Evolutionary conservation across 1,284 basidiomycete species (phyloP).

Genomic region (Irpex sp.): DNA sequence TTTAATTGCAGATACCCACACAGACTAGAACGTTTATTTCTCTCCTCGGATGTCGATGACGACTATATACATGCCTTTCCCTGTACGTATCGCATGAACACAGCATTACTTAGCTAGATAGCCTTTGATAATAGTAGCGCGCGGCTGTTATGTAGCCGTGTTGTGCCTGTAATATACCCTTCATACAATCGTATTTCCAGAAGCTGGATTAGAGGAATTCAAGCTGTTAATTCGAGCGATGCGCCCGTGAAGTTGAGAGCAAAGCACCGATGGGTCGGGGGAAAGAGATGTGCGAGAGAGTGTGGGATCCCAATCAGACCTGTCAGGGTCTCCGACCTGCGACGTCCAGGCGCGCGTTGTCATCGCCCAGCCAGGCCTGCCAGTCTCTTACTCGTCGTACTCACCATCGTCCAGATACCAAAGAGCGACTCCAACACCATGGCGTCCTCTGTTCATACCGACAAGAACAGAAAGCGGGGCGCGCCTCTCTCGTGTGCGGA

Average conservation of each 20-base stretch:
- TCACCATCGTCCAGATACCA: not conserved
- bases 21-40: not conserved
- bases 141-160: not conserved
- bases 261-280: not conserved
- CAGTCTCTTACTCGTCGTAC: not conserved
- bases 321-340: not conserved
- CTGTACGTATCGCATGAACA: not conserved
- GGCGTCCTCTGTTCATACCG: constrained; percentile 12
- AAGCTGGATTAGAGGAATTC: too few species aligned
- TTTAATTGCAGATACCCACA: not conserved
- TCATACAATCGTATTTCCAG: too few species aligned
- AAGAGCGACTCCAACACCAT: not conserved
- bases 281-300: not conserved
- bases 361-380: not conserved
- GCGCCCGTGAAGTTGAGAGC: not conserved
- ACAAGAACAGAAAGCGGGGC: constrained; percentile 39
- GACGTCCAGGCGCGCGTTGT: not conserved
- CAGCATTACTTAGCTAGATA: not conserved
- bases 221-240: not conserved
- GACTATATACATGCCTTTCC: not conserved
- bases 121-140: not conserved
- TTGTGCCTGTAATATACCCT: not conserved
- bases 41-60: not conserved
- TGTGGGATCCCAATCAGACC: constrained; percentile 1
- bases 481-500: constrained; percentile 58